These are phyloP conservation scores for Xylaria sp. DNA, from an alignment of 495 filamentous ascomycete species.

Conservation along the genomic window DNA sequence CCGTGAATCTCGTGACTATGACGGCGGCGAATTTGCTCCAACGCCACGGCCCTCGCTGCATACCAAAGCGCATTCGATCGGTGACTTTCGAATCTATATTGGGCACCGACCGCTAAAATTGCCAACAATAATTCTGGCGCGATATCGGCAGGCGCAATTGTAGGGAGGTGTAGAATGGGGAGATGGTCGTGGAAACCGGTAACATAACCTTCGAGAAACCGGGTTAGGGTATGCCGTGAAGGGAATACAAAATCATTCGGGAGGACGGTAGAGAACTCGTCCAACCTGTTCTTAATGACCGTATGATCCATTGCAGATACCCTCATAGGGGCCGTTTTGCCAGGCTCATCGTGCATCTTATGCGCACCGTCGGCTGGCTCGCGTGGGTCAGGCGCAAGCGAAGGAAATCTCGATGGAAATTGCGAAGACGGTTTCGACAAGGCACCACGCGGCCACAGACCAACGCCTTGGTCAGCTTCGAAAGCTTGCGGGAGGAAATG, in stretches of 20 bases:
- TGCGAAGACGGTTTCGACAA: conserved; percentile 64
- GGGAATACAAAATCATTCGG: conserved; percentile 70
- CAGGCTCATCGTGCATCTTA: conserved; percentile 50
- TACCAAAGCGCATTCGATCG: conserved; percentile 74
- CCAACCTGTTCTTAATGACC: conserved; percentile 66
- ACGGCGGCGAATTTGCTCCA: conserved; percentile 60
- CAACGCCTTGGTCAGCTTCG: conserved; percentile 55
- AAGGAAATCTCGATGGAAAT: conserved; percentile 73
- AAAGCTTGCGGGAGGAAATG: conserved; percentile 56
- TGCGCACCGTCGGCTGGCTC: conserved; percentile 58
- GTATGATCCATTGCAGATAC: conserved; percentile 69
- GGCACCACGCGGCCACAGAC: conserved; percentile 52
- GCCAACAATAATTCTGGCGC: conserved; percentile 68
- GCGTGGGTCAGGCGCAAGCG: conserved; percentile 68
- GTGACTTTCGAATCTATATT: conserved; percentile 73
- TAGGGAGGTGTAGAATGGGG: conserved; percentile 72
- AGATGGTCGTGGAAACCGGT: conserved; percentile 73
- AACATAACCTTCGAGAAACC: conserved; percentile 71
- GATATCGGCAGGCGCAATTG: conserved; percentile 59
- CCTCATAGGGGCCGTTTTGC: conserved; percentile 63
- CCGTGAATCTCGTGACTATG: conserved; percentile 59
- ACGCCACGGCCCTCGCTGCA: conserved; percentile 63
- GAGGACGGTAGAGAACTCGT: conserved; percentile 71
- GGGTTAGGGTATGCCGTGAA: conserved; percentile 68
- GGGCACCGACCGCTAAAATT: conserved; percentile 68